Conservation (phyloP, 2,329 filamentous ascomycete species). For the Fusarium newnesense region DNA sequence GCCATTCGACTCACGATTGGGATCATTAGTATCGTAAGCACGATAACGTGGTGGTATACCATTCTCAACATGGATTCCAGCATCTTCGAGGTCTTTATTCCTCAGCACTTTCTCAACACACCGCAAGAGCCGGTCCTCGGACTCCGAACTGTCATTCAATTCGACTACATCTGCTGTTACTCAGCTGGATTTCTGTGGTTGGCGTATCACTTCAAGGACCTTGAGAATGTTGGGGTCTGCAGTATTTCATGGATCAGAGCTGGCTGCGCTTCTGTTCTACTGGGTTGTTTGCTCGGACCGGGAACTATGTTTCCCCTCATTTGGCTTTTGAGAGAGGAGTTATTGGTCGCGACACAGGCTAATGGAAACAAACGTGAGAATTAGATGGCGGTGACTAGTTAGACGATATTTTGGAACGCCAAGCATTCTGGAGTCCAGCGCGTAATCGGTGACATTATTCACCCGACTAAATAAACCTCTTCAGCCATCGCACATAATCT, state of each 20-base stretch:
- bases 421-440: background rate
- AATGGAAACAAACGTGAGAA: background rate
- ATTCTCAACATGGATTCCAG: conserved; percentile 1
- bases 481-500: no score
- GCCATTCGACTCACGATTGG: conserved; percentile 7
- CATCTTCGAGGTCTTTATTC: conserved; percentile 35
- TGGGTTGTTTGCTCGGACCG: conserved; percentile 17
- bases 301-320: conserved; percentile 28
- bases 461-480: background rate
- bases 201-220: conserved; percentile 35
- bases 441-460: conserved; percentile 1
- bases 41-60: conserved; percentile 36
- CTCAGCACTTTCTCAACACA: conserved; percentile 32
- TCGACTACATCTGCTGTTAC: conserved; percentile 42
- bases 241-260: conserved; percentile 10
- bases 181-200: conserved; percentile 39
- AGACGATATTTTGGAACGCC: background rate
- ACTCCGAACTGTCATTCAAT: conserved; percentile 42
- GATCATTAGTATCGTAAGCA: conserved; percentile 1
- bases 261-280: background rate
- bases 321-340: conserved; percentile 37
- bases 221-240: conserved; percentile 33
- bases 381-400: background rate
- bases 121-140: conserved; percentile 24
- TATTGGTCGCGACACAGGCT: background rate